Conservation (phyloP, 306 rosid species). For the Ceratonia siliqua region DNA sequence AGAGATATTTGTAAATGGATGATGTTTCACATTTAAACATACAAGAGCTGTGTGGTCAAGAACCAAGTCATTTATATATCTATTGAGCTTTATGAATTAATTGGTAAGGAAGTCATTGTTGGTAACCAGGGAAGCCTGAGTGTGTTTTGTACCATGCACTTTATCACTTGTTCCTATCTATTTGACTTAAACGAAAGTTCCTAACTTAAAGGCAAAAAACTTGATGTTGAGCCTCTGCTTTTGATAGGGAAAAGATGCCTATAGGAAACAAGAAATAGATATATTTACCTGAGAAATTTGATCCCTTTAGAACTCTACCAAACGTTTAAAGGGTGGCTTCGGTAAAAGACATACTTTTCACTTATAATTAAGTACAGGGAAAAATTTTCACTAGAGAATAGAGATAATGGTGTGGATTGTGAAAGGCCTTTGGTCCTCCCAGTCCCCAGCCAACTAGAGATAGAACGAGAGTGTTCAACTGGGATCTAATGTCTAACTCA, state of each 20-base stretch:
- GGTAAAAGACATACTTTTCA: conserved; percentile 9
- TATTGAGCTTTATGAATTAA: conserved; percentile 15
- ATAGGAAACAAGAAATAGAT: conserved; percentile 5
- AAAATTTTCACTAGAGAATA: too few relatives aligned
- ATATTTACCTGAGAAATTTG: conserved; percentile 22
- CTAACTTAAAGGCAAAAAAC: conserved; percentile 32
- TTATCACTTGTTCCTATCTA: conserved; percentile 37
- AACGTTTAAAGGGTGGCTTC: conserved; percentile 31
- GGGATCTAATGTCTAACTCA: too few relatives aligned
- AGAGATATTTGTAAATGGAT: background rate
- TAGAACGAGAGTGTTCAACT: too few relatives aligned
- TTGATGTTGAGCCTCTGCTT: conserved; percentile 42
- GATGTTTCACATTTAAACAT: background rate
- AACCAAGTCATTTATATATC: conserved; percentile 22
- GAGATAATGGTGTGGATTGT: too few relatives aligned
- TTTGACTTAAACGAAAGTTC: conserved; percentile 12
- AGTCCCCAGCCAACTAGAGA: too few relatives aligned
- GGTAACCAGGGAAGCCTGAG: conserved; percentile 32
- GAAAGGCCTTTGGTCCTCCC: too few relatives aligned
- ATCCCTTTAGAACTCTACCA: conserved; percentile 42
- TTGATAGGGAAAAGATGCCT: conserved; percentile 33
- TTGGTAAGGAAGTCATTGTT: conserved; percentile 33
- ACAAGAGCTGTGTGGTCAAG: background rate
- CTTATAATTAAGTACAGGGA: too few relatives aligned
- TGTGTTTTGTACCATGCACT: conserved; percentile 26